Conservation (phyloP, 2,329 filamentous ascomycete genomes). For the Metarhizium rileyi region DNA sequence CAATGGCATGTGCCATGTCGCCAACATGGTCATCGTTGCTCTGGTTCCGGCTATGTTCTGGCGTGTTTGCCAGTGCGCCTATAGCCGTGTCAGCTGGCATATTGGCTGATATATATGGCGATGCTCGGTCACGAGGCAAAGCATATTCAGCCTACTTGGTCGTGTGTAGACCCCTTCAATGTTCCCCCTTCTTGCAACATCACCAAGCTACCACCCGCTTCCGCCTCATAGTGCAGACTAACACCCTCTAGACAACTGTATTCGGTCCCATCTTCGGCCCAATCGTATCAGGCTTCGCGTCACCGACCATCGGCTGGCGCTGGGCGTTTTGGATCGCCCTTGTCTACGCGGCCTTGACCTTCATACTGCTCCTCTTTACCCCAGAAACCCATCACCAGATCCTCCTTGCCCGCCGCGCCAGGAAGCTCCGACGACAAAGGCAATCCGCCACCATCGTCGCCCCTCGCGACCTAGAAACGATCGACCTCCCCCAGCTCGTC, state of each 20-base stretch:
- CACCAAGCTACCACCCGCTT: background rate
- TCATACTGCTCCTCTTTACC: conserved; percentile 51
- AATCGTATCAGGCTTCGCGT: conserved; percentile 53
- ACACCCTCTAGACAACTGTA: conserved; percentile 39
- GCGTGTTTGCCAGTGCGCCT: conserved; percentile 45
- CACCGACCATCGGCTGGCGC: conserved; percentile 50
- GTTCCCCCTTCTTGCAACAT: background rate
- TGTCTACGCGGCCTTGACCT: conserved; percentile 55
- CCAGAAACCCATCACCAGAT: conserved; percentile 55
- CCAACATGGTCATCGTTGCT: conserved; percentile 43
- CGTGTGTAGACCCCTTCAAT: conserved; percentile 21
- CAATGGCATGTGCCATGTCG: conserved; percentile 45
- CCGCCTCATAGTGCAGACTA: background rate
- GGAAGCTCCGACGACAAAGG: conserved; percentile 44
- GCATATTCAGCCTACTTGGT: conserved; percentile 41
- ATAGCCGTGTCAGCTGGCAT: conserved; percentile 55
- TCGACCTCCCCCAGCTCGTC: conserved; percentile 47
- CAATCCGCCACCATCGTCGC: conserved; percentile 43
- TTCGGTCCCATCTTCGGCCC: conserved; percentile 59
- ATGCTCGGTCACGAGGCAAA: conserved; percentile 16
- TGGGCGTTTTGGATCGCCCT: conserved; percentile 64
- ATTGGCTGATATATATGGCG: conserved; percentile 55
- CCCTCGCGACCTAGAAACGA: conserved; percentile 53
- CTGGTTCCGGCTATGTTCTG: conserved; percentile 44
- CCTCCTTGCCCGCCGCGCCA: conserved; percentile 47